Evolutionary conservation across 192 early-diverging fungal species (phyloP).

Genomic region (Spizellomyces sp.): DNA sequence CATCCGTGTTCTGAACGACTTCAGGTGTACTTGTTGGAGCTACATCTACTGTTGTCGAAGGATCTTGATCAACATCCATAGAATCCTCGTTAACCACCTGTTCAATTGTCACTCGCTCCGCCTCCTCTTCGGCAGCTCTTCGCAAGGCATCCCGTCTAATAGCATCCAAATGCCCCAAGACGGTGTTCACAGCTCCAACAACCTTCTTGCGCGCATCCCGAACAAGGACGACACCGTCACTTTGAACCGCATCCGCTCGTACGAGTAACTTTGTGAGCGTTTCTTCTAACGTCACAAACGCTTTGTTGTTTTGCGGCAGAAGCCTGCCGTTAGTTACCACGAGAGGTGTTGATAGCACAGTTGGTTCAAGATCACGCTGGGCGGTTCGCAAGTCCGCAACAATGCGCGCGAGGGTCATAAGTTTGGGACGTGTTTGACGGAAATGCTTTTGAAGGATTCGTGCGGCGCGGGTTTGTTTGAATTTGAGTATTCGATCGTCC

Average conservation of each 20-base stretch:
- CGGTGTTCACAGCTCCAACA: neutral
- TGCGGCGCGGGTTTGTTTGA: conserved; percentile 4
- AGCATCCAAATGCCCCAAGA: conserved; percentile 17
- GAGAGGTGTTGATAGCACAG: conserved; percentile 9
- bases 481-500: neutral
- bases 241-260: conserved; percentile 25
- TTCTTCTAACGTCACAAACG: conserved; percentile 25
- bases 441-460: conserved; percentile 9
- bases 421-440: conserved; percentile 16
- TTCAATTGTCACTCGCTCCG: neutral
- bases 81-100: too few species aligned
- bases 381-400: conserved; percentile 1
- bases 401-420: conserved; percentile 3
- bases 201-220: conserved; percentile 20
- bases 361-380: neutral
- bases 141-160: neutral
- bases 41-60: too few species aligned
- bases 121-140: neutral
- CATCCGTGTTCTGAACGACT: too few species aligned
- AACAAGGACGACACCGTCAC: conserved; percentile 15
- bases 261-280: conserved; percentile 11
- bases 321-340: neutral
- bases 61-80: neutral
- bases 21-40: too few species aligned
- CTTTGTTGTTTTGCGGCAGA: conserved; percentile 17